Base-by-base conservation (phyloP, 352 stramenopile species). In the Phytophthora lateralis region DNA sequence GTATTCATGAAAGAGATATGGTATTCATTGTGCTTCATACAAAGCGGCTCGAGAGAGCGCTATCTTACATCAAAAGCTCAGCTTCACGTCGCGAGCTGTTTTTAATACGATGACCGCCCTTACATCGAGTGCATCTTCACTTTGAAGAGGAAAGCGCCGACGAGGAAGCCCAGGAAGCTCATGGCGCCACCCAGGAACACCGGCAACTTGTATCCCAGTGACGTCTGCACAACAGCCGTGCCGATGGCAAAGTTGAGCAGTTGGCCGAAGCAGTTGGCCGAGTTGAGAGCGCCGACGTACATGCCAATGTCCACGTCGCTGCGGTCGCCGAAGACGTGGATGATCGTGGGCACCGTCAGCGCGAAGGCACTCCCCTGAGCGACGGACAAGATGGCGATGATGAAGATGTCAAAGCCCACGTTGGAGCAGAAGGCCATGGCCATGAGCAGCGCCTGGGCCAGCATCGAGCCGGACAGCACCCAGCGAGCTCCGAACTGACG, bases 51-150 rank as follows among this genome's bases (percentile, higher is more conserved):
- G 14, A 35, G 52, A 59, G 39, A 21, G 6, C 42, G 42, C 43
- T 61, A 62, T 62, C 44, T 54, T 55, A 63, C 55, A 61, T 41
- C 39, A 58, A 47, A 21, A 42, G 17, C 29, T 44, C 29, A 37
- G 14, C 49, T 34, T 30, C 48, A 45, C 37, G 9, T 39, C 27
- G 30, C 21, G 42, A 37, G 29, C 52, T 53, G n/a, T 30, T 18
- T 21, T 43, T 43, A 43, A 35, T 44, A 12, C 18, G 34, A 20
- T 14, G 18, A 8, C 20, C 17, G 8, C 18, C 5, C 24, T 70
- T 71, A 81, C 66, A 79, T 63, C 24, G 62, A 77, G 46, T 77
- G 60, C 70, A 77, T 79, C 44, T 76, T 75, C 15, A 80, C 58
- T 17, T 69, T 75, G 58, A 77, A 75, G 37, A 75, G 73, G 49